Evolutionary conservation across 2,329 filamentous ascomycete genomes (phyloP).

Genomic region (Microsporum canis): DNA sequence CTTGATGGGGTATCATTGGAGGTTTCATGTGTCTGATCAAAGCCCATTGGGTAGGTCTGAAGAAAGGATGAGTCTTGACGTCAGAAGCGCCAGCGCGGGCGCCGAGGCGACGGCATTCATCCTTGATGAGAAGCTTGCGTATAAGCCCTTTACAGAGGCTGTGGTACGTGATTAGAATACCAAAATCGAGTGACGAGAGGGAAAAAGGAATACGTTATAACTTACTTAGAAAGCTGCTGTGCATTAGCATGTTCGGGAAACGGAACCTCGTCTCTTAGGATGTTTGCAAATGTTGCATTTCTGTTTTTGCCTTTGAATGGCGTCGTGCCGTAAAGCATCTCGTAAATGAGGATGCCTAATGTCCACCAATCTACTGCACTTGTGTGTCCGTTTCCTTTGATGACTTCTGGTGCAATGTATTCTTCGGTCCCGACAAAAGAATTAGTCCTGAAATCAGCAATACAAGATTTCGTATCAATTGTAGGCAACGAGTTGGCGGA

Average conservation of each 20-base stretch:
- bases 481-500: conserved; percentile 79
- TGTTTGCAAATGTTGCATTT: conserved; percentile 96
- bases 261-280: conserved; percentile 84
- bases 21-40: conserved; percentile 96
- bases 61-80: conserved; percentile 93
- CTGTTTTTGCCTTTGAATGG: conserved; percentile 99
- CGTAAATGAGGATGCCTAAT: conserved; percentile 89
- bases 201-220: conserved; percentile 16
- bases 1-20: conserved; percentile 86
- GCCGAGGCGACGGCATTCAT: conserved; percentile 84
- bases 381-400: conserved; percentile 95
- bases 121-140: conserved; percentile 93
- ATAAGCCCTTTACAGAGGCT: conserved; percentile 95
- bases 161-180: conserved; percentile 7
- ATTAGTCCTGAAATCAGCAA: conserved; percentile 95
- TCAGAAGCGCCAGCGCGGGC: conserved; percentile 92
- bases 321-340: conserved; percentile 97
- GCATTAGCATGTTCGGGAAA: conserved; percentile 82
- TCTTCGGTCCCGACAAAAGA: conserved; percentile 98
- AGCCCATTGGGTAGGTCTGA: conserved; percentile 91
- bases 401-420: conserved; percentile 97
- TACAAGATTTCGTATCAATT: conserved; percentile 98
- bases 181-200: neutral
- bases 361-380: conserved; percentile 99
- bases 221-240: conserved; percentile 86